Percentiles rank a stretch among this genome's conserved stretches.
phyloP scores from a whole-genome alignment of 176 grass and related monocot genomes.

The Miscanthus lutarioriparius region DNA sequence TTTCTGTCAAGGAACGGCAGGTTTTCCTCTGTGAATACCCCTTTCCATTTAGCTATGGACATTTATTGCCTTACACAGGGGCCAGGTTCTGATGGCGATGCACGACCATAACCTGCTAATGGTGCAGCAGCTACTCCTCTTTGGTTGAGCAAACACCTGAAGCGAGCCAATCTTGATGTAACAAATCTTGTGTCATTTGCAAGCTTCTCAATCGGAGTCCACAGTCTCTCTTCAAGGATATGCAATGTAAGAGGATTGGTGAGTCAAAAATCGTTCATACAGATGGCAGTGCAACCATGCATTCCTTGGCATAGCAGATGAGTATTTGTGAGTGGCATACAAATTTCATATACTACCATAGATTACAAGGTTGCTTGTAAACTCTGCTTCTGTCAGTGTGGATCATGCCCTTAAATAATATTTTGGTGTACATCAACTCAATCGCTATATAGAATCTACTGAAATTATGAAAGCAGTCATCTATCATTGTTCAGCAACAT shows the following conservation, averaged over 20 bases:
- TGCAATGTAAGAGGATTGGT: constrained; percentile 42
- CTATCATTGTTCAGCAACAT: constrained; percentile 16
- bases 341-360: constrained; percentile 26
- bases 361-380: background rate
- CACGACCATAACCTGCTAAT: constrained; percentile 51
- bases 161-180: constrained; percentile 69
- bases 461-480: constrained; percentile 1
- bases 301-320: constrained; percentile 20
- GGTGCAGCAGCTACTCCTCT: constrained; percentile 90
- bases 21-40: constrained; percentile 27
- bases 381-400: constrained; percentile 10
- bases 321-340: background rate
- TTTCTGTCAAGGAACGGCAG: constrained; percentile 9
- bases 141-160: constrained; percentile 94
- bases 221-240: constrained; percentile 72
- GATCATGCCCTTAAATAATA: constrained; percentile 32
- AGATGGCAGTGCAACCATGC: constrained; percentile 14
- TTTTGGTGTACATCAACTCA: background rate
- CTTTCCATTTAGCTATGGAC: constrained; percentile 17
- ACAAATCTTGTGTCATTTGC: constrained; percentile 59
- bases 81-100: constrained; percentile 62
- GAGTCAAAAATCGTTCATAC: constrained; percentile 28
- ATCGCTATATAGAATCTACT: background rate
- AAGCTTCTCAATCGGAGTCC: constrained; percentile 67
- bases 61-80: constrained; percentile 78